Evolutionary conservation across 345 rosid species (phyloP).

Genomic region (Carallia brachiata): DNA sequence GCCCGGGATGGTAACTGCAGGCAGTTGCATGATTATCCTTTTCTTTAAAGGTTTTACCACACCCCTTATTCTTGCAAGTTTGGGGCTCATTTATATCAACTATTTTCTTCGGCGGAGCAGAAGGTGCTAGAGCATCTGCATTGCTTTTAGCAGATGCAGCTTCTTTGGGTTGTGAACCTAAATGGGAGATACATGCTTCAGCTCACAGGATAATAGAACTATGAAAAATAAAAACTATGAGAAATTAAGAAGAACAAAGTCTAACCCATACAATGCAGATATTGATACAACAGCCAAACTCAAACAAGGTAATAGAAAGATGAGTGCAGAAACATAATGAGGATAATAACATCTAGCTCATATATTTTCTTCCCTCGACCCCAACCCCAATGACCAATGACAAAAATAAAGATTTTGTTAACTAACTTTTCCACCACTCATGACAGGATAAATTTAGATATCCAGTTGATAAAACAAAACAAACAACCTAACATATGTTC

Average conservation of each 20-base stretch:
- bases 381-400: too few species aligned
- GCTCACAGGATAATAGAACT: conserved; percentile 3
- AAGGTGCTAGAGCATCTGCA: conserved; percentile 23
- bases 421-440: too few species aligned
- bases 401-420: too few species aligned
- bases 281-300: not conserved
- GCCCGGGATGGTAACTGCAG: conserved; percentile 92
- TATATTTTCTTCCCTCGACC: too few species aligned
- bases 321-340: not conserved
- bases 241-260: too few species aligned
- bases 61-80: conserved; percentile 78
- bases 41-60: conserved; percentile 81
- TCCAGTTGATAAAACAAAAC: too few species aligned
- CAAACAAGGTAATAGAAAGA: not conserved
- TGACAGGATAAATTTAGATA: too few species aligned
- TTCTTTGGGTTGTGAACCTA: conserved; percentile 66
- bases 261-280: not conserved
- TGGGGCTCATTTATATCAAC: conserved; percentile 72
- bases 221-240: not conserved
- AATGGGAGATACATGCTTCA: conserved; percentile 10
- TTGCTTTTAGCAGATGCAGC: conserved; percentile 32
- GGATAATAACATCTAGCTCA: not conserved
- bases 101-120: conserved; percentile 43
- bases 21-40: conserved; percentile 79
- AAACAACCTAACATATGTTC: too few species aligned